Evolutionary conservation across 164 flowering plant genomes (phyloP), one percentile per base, ranked within the genome.

Genomic region (Protea cynaroides): DNA sequence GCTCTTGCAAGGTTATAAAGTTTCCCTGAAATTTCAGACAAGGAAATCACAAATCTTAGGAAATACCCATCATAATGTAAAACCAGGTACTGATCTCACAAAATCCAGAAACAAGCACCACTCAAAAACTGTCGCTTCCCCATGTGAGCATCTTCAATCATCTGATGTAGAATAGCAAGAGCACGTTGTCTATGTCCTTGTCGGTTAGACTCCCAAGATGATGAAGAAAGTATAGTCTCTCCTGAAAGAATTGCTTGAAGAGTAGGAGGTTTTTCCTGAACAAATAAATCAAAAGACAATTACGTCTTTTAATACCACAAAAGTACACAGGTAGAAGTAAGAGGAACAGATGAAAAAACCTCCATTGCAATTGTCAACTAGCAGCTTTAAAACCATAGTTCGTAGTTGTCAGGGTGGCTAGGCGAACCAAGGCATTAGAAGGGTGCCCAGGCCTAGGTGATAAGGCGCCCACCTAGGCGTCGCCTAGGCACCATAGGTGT

Each of bases 1-100:
- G 99, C 99, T 83, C 97, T 82, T 29, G 97, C 96, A 76, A 95
- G 86, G 78, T 95, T 95, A 68, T 95, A 96, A 73, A 95, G 97
- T 77, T 95, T 95, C 66, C 99, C 99, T 95, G 70, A 51, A 60
- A 75, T 74, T 60, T 18, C 50, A 65, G 22, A 67, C 1, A 69
- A 38, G 38, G 56, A 77, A 18, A 62, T 29, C 18, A 43, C 69
- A 25, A 68, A 13, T 12, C 57, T 57, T 46, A 63, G 0, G 8
- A 56, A 25, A 23, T 4, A 23, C 7, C 37, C 38, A 49, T 61
- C 19, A 19, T 43, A 55, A 56, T 62, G 37, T 8, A 47, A 58
- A 17, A 57, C 6, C 15, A 13, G 17, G n/a, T 22, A 50, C 25
- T 38, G 8, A 50, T 49, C 40, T 9, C 19, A 43, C 24, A 14